A percentile compares a stretch with the other conserved stretches of the same genome.
phyloP scores from a whole-genome alignment of 2,329 filamentous ascomycete species.

The Diplodia seriata region DNA sequence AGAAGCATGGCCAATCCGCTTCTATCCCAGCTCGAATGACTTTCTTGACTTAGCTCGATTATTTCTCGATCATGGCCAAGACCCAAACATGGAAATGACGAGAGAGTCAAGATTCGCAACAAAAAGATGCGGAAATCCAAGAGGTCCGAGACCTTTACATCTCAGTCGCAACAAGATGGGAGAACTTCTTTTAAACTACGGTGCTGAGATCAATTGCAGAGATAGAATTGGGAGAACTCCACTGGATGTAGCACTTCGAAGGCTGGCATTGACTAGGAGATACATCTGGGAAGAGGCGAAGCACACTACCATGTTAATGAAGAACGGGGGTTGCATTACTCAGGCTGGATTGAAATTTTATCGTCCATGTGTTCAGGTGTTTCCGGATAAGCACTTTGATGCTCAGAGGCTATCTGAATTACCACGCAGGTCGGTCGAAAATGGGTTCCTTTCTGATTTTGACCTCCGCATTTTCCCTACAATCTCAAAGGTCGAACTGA shows the following conservation, averaged over 20 bases:
- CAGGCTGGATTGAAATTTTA: neutral
- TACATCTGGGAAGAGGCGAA: too few relatives aligned
- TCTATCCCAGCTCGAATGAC: accelerated
- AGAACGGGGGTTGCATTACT: neutral
- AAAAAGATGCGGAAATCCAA: neutral
- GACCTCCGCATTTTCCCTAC: neutral
- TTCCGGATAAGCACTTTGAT: accelerated
- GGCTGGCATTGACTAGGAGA: too few relatives aligned
- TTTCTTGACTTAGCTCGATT: neutral
- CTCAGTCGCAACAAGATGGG: neutral
- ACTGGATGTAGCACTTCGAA: neutral
- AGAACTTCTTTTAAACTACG: neutral
- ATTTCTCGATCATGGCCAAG: neutral
- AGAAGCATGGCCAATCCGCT: too few relatives aligned
- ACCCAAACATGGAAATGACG: neutral
- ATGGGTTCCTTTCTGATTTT: neutral
- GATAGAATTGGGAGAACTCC: neutral
- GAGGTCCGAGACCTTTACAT: neutral
- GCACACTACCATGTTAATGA: neutral
- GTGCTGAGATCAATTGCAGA: neutral
- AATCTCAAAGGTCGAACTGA: too few relatives aligned
- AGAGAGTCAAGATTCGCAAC: neutral
- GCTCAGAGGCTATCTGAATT: neutral
- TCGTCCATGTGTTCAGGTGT: neutral
- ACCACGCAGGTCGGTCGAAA: neutral